These are phyloP conservation scores for Furcasterigmium sp. DNA, from an alignment of 2,329 filamentous ascomycete genomes.

Conservation along the genomic window DNA sequence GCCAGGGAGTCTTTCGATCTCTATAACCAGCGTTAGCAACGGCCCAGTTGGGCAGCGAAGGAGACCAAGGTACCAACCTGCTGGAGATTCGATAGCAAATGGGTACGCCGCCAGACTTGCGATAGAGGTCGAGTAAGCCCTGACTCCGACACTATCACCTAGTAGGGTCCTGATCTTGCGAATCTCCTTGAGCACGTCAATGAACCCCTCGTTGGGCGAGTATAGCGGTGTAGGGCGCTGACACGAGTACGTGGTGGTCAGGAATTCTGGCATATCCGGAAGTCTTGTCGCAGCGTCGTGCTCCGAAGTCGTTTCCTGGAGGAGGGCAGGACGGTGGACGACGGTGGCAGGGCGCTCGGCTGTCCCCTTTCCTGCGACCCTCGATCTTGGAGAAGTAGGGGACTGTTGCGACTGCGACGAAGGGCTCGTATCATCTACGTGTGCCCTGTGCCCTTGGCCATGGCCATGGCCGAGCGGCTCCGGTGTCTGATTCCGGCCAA, in stretches of 20 bases:
- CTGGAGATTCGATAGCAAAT: conserved; percentile 30
- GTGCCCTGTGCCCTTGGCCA: conserved; percentile 15
- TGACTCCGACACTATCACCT: conserved; percentile 71
- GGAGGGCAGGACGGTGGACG: conserved; percentile 27
- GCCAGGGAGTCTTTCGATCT: conserved; percentile 61
- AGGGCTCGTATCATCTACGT: background rate
- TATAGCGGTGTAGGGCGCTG: conserved; percentile 67
- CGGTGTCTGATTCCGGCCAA: conserved; percentile 2
- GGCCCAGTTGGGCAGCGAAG: background rate
- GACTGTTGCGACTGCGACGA: background rate
- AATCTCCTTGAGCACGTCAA: conserved; percentile 69
- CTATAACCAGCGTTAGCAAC: conserved; percentile 20
- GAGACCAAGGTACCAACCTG: conserved; percentile 27
- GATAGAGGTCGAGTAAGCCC: conserved; percentile 84
- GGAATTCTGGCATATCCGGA: conserved; percentile 55
- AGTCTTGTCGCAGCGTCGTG: conserved; percentile 55
- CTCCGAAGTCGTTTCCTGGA: conserved; percentile 72
- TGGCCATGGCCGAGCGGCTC: background rate
- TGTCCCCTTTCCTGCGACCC: background rate
- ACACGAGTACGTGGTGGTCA: conserved; percentile 64
- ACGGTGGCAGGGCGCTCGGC: background rate
- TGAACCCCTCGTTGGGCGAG: conserved; percentile 70
- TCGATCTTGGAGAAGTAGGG: background rate
- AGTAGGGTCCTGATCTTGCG: conserved; percentile 64
- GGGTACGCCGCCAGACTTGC: conserved; percentile 81